Percentiles rank a stretch among this genome's conserved stretches.
These are phyloP conservation scores for Triangularia verruculosa DNA, from an alignment of 2,329 filamentous ascomycete species.

Conservation along the genomic window DNA sequence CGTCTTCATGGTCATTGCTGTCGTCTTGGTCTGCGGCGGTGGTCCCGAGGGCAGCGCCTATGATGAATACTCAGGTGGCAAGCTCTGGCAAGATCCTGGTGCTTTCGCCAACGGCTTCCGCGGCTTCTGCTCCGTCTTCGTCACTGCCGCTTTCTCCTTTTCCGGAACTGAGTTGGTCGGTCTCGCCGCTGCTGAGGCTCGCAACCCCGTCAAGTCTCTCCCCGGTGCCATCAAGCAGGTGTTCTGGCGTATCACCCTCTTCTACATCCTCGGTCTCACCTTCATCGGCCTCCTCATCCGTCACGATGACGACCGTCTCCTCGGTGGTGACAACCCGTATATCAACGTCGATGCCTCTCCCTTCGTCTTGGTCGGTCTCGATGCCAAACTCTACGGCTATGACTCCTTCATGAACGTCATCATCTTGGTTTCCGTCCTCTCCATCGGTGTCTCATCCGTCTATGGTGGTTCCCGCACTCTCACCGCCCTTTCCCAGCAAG, in stretches of 20 bases:
- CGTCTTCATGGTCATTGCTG: constrained; percentile 60
- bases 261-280: constrained; percentile 49
- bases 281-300: constrained; percentile 47
- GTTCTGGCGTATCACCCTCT: constrained; percentile 52
- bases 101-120: constrained; percentile 68
- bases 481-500: constrained; percentile 53
- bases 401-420: constrained; percentile 53
- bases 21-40: constrained; percentile 57
- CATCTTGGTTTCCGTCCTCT: constrained; percentile 53
- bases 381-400: constrained; percentile 46
- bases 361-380: constrained; percentile 49
- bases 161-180: constrained; percentile 67
- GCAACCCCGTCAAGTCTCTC: constrained; percentile 65
- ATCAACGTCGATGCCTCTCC: constrained; percentile 43
- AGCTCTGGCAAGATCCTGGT: constrained; percentile 42
- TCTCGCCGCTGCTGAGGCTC: constrained; percentile 66
- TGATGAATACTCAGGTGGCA: constrained; percentile 42
- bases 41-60: constrained; percentile 47
- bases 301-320: constrained; percentile 42
- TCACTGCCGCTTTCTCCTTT: constrained; percentile 67
- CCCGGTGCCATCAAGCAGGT: constrained; percentile 79
- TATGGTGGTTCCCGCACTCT: constrained; percentile 56
- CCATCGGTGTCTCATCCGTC: constrained; percentile 52
- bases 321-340: constrained; percentile 45
- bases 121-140: constrained; percentile 66